Evolutionary conservation across 2,329 filamentous ascomycete genomes (phyloP).

Genomic region (Myotisia sp.): DNA sequence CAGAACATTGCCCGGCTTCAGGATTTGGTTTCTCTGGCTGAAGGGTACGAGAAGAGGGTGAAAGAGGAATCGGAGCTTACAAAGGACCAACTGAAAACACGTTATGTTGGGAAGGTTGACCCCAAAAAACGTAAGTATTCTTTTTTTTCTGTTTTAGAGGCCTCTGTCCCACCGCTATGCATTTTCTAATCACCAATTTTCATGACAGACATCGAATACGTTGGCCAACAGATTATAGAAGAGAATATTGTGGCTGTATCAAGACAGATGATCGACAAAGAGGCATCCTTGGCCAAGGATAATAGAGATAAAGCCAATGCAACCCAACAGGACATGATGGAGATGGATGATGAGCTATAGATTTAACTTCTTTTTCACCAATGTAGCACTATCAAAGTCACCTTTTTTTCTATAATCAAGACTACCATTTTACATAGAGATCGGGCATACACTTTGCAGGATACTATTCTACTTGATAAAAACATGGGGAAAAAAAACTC

Average conservation of each 20-base stretch:
- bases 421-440: too few relatives aligned
- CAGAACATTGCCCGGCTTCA: constrained; percentile 81
- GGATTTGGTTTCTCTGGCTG: constrained; percentile 73
- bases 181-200: constrained; percentile 16
- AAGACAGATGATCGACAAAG: constrained; percentile 98
- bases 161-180: too few relatives aligned
- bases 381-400: constrained; percentile 1
- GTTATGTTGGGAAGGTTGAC: constrained; percentile 97
- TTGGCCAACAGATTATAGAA: constrained; percentile 92
- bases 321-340: constrained; percentile 46
- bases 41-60: constrained; percentile 96
- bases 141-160: not conserved
- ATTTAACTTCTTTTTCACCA: not conserved
- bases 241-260: constrained; percentile 99
- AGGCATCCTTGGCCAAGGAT: constrained; percentile 73
- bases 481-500: too few relatives aligned
- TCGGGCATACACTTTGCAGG: too few relatives aligned
- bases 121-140: constrained; percentile 77
- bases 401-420: too few relatives aligned
- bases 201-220: constrained; percentile 63
- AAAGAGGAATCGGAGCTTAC: constrained; percentile 97
- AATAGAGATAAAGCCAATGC: constrained; percentile 28
- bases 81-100: constrained; percentile 94
- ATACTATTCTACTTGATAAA: too few relatives aligned
- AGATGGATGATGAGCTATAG: constrained; percentile 47